Evolutionary conservation across 768 basidiomycete species (phyloP), one percentile per base, ranked within the genome.

Genomic region (Pilatotrama ljubarskyi): DNA sequence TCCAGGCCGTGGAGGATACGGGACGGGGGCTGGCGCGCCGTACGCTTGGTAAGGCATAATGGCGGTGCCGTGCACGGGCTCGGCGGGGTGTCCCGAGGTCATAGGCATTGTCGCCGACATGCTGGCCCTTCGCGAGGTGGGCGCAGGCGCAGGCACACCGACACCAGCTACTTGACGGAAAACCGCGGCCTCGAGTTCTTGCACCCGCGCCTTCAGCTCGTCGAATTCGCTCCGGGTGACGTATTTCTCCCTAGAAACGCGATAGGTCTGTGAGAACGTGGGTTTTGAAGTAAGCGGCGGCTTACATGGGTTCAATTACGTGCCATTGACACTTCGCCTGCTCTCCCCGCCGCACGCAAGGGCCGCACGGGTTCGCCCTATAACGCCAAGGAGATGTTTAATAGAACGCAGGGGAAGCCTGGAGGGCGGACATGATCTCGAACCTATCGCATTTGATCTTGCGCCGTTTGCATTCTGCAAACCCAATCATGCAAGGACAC

Each of bases 381-480:
- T 37, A 61, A 67, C 35, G 54, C 65, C 48, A 61, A 63, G 59
- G 59, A 55, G 69, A 74, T 59, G 76, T 54, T 69, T 53, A 63
- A 55, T 61, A 36, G 48, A 64, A 48, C 61, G 57, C 41, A 26
- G 42, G 58, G 51, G 43, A 22, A 42, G 25, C 50, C 38, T 40
- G 54, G 42, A 61, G 54, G 59, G 55, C 51, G 58, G 55, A 68
- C 36, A 58, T 56, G 55, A 57, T 44, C 69, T 54, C 78, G 68
- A 70, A 88, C 88, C 88, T 88, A 77, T 93, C 90, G 73, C 91
- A 93, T 70, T 88, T 90, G 73, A 93, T 93, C 79, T 93, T 93
- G 42, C 91, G 82, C 67, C 91, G 77, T 73, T 93, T 93, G 73
- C 91, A 93, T 72, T 92, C 91, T 91, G 69, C 48, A 55, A 52